These are phyloP conservation scores for Sequoiadendron giganteum DNA, from an alignment of 75 land plant genomes.

Conservation along the genomic window DNA sequence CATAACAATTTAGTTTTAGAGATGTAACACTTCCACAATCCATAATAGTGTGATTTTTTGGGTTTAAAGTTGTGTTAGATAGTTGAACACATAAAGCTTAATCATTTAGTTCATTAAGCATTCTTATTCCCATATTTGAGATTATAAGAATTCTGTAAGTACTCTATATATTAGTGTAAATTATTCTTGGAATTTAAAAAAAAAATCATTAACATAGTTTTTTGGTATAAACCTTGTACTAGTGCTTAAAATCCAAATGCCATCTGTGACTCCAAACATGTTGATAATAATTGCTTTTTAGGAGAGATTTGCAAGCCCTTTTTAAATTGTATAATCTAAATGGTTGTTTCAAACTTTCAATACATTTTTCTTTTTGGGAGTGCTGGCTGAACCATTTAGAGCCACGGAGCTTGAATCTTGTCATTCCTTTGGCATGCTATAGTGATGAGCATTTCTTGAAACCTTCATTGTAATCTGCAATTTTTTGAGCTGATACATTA, in stretches of 20 bases:
- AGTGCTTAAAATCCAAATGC: not conserved
- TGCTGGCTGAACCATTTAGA: not conserved
- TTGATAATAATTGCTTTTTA: not conserved
- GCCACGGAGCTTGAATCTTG: not conserved
- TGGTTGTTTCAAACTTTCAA: not conserved
- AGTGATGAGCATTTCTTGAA: not conserved
- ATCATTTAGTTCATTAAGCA: no score
- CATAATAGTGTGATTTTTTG: no score
- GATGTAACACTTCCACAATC: no score
- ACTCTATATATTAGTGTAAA: not conserved
- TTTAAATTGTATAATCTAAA: not conserved
- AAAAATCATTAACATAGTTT: not conserved
- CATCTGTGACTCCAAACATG: not conserved
- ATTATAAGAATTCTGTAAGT: not conserved
- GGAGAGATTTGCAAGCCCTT: not conserved
- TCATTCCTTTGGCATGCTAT: not conserved
- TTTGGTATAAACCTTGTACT: not conserved
- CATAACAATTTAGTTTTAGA: not conserved
- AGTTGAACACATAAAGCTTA: no score
- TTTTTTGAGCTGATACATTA: not conserved
- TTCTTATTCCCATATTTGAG: not conserved
- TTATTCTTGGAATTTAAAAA: not conserved
- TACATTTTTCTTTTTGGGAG: not conserved
- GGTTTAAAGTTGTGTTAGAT: no score
- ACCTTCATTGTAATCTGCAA: not conserved